Evolutionary conservation across 2,329 filamentous ascomycete genomes (phyloP), one percentile per base, ranked within the genome.

Genomic region (Trichoderma gracile): DNA sequence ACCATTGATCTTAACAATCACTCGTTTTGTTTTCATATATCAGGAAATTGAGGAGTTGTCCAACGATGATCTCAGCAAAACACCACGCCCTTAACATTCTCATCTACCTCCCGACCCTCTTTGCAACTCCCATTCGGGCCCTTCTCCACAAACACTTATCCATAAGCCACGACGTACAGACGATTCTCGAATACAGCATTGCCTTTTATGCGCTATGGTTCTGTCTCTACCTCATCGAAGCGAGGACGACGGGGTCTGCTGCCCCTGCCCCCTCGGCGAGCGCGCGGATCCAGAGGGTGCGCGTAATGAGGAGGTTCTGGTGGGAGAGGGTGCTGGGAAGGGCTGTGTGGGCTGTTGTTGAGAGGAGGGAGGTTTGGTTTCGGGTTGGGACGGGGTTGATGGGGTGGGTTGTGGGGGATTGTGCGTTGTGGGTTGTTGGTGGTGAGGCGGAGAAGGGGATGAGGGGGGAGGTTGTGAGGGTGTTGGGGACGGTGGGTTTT

Each of bases 401-500:
- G 17, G 65, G 66, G 30, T 43, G 53, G 21, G 23, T 62, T 6
- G 30, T 56, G 1, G 64, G 65, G 1, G 67, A 68, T 49, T 27
- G 17, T 17, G 50, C 54, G 3, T 23, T 52, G 14, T 58, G 47
- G 33, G 25, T 67, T 10, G 19, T 46, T 15, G 1, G 3, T 5
- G 17, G 33, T 1, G 47, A 46, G 2, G 40, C 12, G 21, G 33
- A 27, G 6, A 8, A 27, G 27, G 27, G 14, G 53, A 7, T 56
- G 30, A 57, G 12, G 21, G 30, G 14, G 30, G 46, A 21, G 25
- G 9, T 50, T 21, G 65, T 65, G 42, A 70, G 68, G 23, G 53
- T 68, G 30, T 23, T 72, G n/a, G 50, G 63, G 10, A 66, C 63
- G 50, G 57, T 67, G 17, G 40, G 67, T 4, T 53, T 73, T 15